Base-by-base conservation (phyloP, 192 early-diverging fungal species). In the Backusella tarrabulga region DNA sequence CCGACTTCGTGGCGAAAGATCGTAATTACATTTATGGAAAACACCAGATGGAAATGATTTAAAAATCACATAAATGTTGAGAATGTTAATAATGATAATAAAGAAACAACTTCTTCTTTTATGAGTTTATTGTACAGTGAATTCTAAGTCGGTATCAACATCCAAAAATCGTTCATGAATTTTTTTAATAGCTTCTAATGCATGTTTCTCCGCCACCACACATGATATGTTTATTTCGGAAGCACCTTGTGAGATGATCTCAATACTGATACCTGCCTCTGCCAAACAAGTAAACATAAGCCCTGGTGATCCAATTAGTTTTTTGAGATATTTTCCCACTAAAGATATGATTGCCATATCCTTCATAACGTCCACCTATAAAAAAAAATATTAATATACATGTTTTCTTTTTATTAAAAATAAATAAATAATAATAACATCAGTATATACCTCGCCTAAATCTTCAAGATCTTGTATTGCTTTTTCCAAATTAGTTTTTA, bases 171-270 rank as follows among this genome's bases (percentile, higher is more conserved):
- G 90, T 72, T 94, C 91, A 77, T 97, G 96, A 29, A 97, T 91
- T 8, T 91, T 93, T 32, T 85, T 83, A 78, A 97, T 83, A 6
- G 96, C 96, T 5, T 76, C 73, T 1, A 87, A 70, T 1, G 93
- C 90, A 38, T 82, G 85, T 66, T 80, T 78, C 71, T 92, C 88
- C 17, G 88, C 88, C 76, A 97, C 92, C 19, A 97, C 94, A 79
- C 96, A 97, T 63, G 91, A 92, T 72, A 97, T 97, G 83, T 97
- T 97, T 81, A 97, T 96, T 83, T 97, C 96, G n/a, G 90, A 91
- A 7, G 96, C 94, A 34, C 95, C 96, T 85, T 97, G 96, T 54
- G 92, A 94, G 67, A 97, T 97, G 91, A 97, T 97, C 81, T 97
- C 96, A 73, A 97, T 95, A 81, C 95, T 97, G 73, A 97, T 91